A percentile compares a stretch with the other conserved stretches of the same genome.
phyloP scores from a whole-genome alignment of 345 rosid genomes.

The Carallia brachiata region DNA sequence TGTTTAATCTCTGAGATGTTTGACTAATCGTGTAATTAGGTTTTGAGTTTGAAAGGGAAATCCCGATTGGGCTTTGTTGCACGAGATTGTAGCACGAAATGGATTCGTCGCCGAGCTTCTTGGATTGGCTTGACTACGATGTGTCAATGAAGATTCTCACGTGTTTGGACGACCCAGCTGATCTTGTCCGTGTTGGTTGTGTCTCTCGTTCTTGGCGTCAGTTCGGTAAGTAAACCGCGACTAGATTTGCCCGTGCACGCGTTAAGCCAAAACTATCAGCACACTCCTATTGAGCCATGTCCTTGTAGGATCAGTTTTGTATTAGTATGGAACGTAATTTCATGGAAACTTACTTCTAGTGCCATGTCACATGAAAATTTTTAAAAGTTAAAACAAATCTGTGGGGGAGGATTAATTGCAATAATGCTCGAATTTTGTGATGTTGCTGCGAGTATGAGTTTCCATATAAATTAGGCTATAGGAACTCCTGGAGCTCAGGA shows the following conservation, averaged over 20 bases:
- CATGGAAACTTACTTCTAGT: no score
- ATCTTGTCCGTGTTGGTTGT: conserved; percentile 59
- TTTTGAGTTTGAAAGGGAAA: conserved; percentile 7
- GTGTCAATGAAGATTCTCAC: conserved; percentile 44
- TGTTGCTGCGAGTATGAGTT: no score
- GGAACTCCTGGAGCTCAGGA: no score
- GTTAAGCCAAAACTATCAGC: no score
- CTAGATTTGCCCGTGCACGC: no score
- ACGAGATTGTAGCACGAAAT: conserved; percentile 10
- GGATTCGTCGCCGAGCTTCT: conserved; percentile 48
- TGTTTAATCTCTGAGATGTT: neutral
- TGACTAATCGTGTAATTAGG: neutral
- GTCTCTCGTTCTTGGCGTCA: conserved; percentile 68
- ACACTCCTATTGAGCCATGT: neutral
- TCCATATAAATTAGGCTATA: no score
- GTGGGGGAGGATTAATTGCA: no score
- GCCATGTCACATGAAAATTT: no score
- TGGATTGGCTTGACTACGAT: conserved; percentile 47
- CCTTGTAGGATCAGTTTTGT: neutral
- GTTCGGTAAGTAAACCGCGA: conserved; percentile 47
- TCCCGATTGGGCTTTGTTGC: neutral
- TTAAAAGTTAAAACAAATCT: no score
- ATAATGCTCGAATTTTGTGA: no score
- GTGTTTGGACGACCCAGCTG: conserved; percentile 60
- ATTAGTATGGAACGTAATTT: neutral